These are phyloP conservation scores for Dactylella cylindrospora DNA, from an alignment of 2,329 filamentous ascomycete genomes.

Conservation along the genomic window DNA sequence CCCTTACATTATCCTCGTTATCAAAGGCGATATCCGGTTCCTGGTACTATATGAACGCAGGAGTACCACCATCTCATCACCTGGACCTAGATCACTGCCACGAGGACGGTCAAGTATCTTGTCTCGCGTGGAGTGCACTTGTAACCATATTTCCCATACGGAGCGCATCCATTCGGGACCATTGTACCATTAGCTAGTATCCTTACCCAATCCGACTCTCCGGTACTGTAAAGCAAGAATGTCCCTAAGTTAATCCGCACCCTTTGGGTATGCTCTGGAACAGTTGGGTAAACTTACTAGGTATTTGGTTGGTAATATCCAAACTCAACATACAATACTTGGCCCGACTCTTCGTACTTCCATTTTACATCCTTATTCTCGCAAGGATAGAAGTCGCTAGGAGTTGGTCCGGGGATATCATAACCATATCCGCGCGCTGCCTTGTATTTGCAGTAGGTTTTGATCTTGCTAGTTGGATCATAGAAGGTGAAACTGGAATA, in stretches of 20 bases:
- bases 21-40: no score
- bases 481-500: slow-evolving; percentile 36
- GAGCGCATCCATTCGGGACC: slow-evolving; percentile 18
- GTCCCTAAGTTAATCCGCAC: no score
- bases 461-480: slow-evolving; percentile 12
- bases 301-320: slow-evolving; percentile 9
- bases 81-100: slow-evolving; percentile 11
- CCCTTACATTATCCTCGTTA: no score
- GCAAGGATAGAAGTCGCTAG: slow-evolving; percentile 11
- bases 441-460: slow-evolving; percentile 28
- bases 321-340: slow-evolving; percentile 36
- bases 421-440: slow-evolving; percentile 6
- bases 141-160: slow-evolving; percentile 31
- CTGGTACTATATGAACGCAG: no score
- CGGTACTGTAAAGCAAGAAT: background rate
- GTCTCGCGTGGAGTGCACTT: slow-evolving; percentile 29
- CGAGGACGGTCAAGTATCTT: slow-evolving; percentile 26
- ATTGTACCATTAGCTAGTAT: slow-evolving; percentile 29
- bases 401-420: slow-evolving; percentile 2
- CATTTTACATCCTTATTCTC: slow-evolving; percentile 27
- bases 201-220: slow-evolving; percentile 10
- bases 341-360: slow-evolving; percentile 17
- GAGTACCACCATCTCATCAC: no score
- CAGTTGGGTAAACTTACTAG: no score
- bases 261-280: no score